Conservation (phyloP, 257 asterid genomes). For the Solanum lycopersicoides region DNA sequence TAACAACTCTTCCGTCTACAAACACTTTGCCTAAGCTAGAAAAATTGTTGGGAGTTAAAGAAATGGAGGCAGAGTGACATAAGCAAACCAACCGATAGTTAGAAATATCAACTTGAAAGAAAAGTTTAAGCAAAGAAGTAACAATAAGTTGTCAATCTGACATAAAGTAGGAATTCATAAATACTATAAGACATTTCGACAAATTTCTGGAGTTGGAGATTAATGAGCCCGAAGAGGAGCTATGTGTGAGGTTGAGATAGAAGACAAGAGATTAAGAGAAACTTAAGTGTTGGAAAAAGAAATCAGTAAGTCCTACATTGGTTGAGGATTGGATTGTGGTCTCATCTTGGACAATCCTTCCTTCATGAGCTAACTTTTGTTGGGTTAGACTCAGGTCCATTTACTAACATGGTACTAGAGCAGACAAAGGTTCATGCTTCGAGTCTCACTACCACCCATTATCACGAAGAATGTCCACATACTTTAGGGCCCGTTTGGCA, state of each 20-base stretch:
- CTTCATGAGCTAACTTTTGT: neutral
- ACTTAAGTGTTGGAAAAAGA: neutral
- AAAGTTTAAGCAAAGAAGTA: neutral
- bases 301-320: neutral
- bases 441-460: neutral
- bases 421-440: neutral
- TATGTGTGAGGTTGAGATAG: neutral
- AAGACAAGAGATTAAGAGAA: neutral
- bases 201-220: neutral
- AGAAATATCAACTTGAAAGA: neutral
- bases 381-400: neutral
- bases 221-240: neutral
- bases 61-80: neutral
- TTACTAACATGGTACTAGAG: neutral
- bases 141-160: neutral
- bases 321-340: neutral
- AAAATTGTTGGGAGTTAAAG: neutral
- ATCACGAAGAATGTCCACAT: neutral
- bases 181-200: neutral
- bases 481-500: too few species aligned
- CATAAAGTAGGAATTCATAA: neutral
- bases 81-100: neutral
- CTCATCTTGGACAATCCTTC: neutral
- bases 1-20: conserved; percentile 85
- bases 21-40: conserved; percentile 67